phyloP scores from a whole-genome alignment of 345 rosid species.

The Geranium brycei region DNA sequence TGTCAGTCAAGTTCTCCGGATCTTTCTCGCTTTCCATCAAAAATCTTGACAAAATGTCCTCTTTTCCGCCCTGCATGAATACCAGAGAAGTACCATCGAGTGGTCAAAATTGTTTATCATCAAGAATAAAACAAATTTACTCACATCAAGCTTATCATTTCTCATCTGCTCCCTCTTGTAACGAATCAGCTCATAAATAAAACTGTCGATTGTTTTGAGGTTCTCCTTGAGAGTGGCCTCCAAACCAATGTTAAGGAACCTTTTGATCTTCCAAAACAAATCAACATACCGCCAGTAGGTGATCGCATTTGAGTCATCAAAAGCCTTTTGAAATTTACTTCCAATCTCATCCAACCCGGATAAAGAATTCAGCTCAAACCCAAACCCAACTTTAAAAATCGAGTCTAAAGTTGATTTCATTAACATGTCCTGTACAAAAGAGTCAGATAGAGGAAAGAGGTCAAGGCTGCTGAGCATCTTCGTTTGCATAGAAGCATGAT shows the following conservation, averaged over 20 bases:
- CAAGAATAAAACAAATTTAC: conserved; percentile 4
- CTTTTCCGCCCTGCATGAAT: conserved; percentile 18
- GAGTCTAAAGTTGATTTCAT: conserved; percentile 29
- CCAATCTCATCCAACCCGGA: conserved; percentile 18
- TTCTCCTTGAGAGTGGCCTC: conserved; percentile 30
- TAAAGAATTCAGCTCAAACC: conserved; percentile 23
- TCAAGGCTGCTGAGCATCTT: no score
- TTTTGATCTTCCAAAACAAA: conserved; percentile 22
- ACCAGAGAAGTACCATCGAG: not conserved
- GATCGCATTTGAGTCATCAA: conserved; percentile 26
- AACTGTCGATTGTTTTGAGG: conserved; percentile 21
- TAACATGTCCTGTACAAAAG: conserved; percentile 23
- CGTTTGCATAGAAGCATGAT: no score
- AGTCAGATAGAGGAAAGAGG: not conserved
- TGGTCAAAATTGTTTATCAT: not conserved
- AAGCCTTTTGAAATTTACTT: conserved; percentile 21
- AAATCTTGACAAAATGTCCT: conserved; percentile 31
- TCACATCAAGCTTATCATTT: conserved; percentile 14
- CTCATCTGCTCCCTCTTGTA: conserved; percentile 22
- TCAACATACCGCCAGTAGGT: conserved; percentile 25
- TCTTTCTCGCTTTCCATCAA: conserved; percentile 32
- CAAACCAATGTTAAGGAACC: conserved; percentile 24
- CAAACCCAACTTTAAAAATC: conserved; percentile 33
- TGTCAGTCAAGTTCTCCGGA: conserved; percentile 24
- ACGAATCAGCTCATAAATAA: conserved; percentile 21